Evolutionary conservation across 306 rosid genomes (phyloP).

Genomic region (Prunus campanulata): DNA sequence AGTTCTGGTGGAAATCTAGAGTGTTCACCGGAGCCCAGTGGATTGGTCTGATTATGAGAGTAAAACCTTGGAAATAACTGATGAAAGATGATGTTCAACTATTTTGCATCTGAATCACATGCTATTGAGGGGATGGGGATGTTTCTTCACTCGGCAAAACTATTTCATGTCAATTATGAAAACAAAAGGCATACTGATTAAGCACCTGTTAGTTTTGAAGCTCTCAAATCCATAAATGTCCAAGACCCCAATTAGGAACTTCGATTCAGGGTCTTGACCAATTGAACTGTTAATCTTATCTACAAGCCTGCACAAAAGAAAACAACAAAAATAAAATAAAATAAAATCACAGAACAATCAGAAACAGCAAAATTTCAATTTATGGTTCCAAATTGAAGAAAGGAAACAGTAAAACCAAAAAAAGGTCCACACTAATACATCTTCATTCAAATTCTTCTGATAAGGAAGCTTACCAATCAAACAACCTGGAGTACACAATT

Average conservation of each 20-base stretch:
- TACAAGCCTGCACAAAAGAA: slow-evolving; percentile 73
- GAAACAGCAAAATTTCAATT: slow-evolving; percentile 3
- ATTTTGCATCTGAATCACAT: not conserved
- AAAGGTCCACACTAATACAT: slow-evolving; percentile 11
- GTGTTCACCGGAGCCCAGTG: not conserved
- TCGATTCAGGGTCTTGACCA: slow-evolving; percentile 95
- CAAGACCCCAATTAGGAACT: slow-evolving; percentile 85
- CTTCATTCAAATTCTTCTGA: slow-evolving; percentile 19
- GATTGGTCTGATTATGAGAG: not conserved
- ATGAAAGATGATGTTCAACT: not conserved
- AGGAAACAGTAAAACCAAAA: slow-evolving; percentile 13
- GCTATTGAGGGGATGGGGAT: not conserved
- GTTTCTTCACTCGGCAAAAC: slow-evolving; percentile 15
- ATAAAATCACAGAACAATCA: slow-evolving; percentile 17
- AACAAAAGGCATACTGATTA: slow-evolving; percentile 45
- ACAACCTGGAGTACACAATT: slow-evolving; percentile 84
- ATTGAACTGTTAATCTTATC: slow-evolving; percentile 84
- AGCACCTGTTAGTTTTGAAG: slow-evolving; percentile 99
- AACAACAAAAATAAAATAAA: not conserved
- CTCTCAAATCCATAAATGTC: slow-evolving; percentile 99
- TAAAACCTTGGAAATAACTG: not conserved
- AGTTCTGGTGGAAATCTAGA: not conserved
- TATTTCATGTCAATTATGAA: slow-evolving; percentile 31
- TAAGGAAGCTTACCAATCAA: slow-evolving; percentile 76
- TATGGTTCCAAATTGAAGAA: slow-evolving; percentile 19